Percentiles rank a stretch among this genome's conserved stretches.
These are phyloP conservation scores for Acanthamoeba sp. DNA, from an alignment of 208 protist species.

Conservation along the genomic window DNA sequence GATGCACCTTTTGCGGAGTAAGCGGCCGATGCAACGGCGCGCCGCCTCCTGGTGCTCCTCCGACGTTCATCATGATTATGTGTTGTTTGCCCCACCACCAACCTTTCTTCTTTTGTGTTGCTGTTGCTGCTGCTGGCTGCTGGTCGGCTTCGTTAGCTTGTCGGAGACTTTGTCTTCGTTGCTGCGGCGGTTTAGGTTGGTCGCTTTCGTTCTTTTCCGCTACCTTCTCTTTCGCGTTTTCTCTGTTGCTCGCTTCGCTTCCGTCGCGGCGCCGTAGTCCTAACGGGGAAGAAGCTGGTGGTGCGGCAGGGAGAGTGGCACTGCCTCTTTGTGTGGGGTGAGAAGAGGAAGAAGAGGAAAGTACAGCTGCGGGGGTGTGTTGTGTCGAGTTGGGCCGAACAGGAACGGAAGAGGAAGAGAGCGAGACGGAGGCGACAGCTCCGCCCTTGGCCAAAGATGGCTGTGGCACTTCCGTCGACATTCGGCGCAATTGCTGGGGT, in stretches of 20 bases:
- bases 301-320: too few species aligned
- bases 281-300: too few species aligned
- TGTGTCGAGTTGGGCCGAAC: background rate
- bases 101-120: background rate
- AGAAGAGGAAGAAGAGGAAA: background rate
- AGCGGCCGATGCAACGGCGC: background rate
- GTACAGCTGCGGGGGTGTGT: background rate
- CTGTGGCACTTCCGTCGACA: background rate
- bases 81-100: background rate
- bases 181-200: background rate
- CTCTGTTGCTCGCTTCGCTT: background rate
- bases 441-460: background rate
- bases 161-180: background rate
- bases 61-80: slow-evolving; percentile 5
- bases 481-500: background rate
- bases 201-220: background rate
- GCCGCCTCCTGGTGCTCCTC: background rate
- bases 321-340: background rate
- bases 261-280: too few species aligned
- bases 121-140: too few species aligned
- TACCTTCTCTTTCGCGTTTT: background rate
- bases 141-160: background rate
- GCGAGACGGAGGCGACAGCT: background rate
- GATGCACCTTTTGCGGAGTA: background rate
- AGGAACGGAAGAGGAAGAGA: background rate